A percentile compares a stretch with the other conserved stretches of the same genome.
phyloP scores from a whole-genome alignment of 2,329 filamentous ascomycete species.

The Corynespora cassiicola region DNA sequence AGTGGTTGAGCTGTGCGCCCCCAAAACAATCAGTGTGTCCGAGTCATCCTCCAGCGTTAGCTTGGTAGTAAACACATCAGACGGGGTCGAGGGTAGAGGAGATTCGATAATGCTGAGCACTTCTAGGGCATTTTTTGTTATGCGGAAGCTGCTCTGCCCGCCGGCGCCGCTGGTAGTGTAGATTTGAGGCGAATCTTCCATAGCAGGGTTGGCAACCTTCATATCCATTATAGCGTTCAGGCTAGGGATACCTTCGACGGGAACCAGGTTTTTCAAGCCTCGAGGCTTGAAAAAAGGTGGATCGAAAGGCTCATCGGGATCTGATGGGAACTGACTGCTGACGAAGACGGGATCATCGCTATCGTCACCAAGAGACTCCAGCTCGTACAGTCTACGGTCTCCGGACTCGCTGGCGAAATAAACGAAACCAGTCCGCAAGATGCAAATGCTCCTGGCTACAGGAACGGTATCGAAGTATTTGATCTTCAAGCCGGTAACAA shows the following conservation, averaged over 20 bases:
- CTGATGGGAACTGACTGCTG: conserved; percentile 81
- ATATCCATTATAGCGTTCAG: conserved; percentile 92
- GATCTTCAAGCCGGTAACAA: conserved; percentile 80
- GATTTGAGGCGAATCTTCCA: conserved; percentile 95
- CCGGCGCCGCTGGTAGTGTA: conserved; percentile 91
- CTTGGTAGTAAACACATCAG: conserved; percentile 95
- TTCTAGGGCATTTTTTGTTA: conserved; percentile 88
- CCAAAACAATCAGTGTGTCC: conserved; percentile 95
- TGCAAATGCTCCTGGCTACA: conserved; percentile 83
- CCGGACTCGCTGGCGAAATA: conserved; percentile 93
- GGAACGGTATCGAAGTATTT: conserved; percentile 99
- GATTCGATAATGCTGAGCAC: conserved; percentile 97
- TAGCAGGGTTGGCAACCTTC: conserved; percentile 87
- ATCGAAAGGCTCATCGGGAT: conserved; percentile 73
- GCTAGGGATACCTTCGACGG: conserved; percentile 84
- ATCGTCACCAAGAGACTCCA: conserved; percentile 95
- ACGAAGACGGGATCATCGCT: conserved; percentile 86
- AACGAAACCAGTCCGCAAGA: conserved; percentile 93
- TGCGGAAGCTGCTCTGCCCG: conserved; percentile 87
- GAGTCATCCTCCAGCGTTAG: conserved; percentile 80
- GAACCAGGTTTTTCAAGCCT: conserved; percentile 77
- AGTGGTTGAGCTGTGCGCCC: conserved; percentile 86
- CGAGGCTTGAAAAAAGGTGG: conserved; percentile 88
- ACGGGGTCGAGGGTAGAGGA: conserved; percentile 85
- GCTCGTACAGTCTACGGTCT: conserved; percentile 94